Conservation (phyloP, 352 stramenopile species). For the Blastocystis sp. region DNA sequence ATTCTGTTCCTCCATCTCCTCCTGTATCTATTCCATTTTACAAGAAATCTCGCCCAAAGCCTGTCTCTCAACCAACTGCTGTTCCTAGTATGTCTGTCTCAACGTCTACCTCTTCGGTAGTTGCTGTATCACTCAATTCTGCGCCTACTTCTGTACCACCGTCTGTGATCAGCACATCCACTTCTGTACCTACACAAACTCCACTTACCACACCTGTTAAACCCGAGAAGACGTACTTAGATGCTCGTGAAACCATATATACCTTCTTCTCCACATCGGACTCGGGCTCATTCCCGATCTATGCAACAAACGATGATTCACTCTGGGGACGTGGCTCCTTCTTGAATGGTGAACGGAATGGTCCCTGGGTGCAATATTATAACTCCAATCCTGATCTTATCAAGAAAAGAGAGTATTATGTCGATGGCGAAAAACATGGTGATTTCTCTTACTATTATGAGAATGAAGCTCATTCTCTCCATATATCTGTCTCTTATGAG, state of each 20-base stretch:
- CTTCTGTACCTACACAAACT: too few relatives aligned
- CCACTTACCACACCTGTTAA: not conserved
- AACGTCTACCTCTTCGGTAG: too few relatives aligned
- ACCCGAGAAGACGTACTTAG: not conserved
- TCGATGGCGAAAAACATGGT: not conserved
- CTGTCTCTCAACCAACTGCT: too few relatives aligned
- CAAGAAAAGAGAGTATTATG: not conserved
- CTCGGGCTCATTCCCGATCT: not conserved
- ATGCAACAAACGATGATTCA: not conserved
- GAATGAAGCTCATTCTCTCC: not conserved
- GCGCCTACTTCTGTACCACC: too few relatives aligned
- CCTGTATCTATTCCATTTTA: too few relatives aligned
- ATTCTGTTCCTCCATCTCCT: too few relatives aligned
- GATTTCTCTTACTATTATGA: not conserved
- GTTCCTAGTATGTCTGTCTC: too few relatives aligned
- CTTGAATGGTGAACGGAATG: not conserved
- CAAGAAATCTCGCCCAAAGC: too few relatives aligned
- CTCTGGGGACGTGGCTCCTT: not conserved
- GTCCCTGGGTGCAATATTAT: not conserved
- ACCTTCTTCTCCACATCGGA: not conserved
- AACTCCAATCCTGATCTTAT: not conserved
- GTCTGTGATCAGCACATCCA: too few relatives aligned
- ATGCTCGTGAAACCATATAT: not conserved
- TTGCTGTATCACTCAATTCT: too few relatives aligned
- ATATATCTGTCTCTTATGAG: not conserved